A percentile compares a stretch with the other conserved stretches of the same genome.
These are phyloP conservation scores for Phoma sp. DNA, from an alignment of 2,329 filamentous ascomycete species.

Conservation along the genomic window DNA sequence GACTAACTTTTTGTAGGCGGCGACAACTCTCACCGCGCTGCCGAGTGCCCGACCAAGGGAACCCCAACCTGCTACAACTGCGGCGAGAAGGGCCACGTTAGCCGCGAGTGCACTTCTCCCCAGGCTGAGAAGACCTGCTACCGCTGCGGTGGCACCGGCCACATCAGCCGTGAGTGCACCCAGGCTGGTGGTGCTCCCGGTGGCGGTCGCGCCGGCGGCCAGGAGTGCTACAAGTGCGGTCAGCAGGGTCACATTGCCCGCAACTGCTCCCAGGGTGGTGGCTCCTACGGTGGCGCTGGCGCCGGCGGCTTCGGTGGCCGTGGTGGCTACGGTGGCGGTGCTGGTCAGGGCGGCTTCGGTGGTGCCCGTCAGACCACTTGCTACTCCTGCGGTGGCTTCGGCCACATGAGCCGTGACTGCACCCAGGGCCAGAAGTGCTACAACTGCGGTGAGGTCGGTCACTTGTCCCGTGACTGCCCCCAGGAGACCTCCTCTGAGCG, in stretches of 20 bases:
- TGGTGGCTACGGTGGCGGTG: slow-evolving; percentile 54
- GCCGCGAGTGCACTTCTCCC: slow-evolving; percentile 88
- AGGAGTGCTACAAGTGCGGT: slow-evolving; percentile 97
- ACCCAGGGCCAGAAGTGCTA: slow-evolving; percentile 99
- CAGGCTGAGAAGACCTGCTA: slow-evolving; percentile 82
- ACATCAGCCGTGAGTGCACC: slow-evolving; percentile 88
- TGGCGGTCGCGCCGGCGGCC: slow-evolving; percentile 54
- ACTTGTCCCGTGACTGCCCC: slow-evolving; percentile 94
- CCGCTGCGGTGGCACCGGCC: slow-evolving; percentile 80
- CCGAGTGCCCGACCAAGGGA: slow-evolving; percentile 59
- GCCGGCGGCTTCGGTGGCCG: slow-evolving; percentile 53
- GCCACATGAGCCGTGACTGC: slow-evolving; percentile 98
- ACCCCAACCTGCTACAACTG: slow-evolving; percentile 58
- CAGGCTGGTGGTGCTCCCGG: slow-evolving; percentile 58
- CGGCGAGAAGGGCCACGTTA: slow-evolving; percentile 57
- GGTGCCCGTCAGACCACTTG: slow-evolving; percentile 68
- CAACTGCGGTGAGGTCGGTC: slow-evolving; percentile 94
- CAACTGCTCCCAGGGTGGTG: slow-evolving; percentile 75
- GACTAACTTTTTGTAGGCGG: slow-evolving; percentile 47
- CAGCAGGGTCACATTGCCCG: slow-evolving; percentile 96
- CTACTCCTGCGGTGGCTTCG: slow-evolving; percentile 97
- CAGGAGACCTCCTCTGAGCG: slow-evolving; percentile 90
- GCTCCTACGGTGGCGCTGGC: slow-evolving; percentile 29
- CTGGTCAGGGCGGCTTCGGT: slow-evolving; percentile 57
- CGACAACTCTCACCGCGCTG: slow-evolving; percentile 57